These are phyloP conservation scores for Albugo laibachii DNA, from an alignment of 352 stramenopile species.

Conservation along the genomic window DNA sequence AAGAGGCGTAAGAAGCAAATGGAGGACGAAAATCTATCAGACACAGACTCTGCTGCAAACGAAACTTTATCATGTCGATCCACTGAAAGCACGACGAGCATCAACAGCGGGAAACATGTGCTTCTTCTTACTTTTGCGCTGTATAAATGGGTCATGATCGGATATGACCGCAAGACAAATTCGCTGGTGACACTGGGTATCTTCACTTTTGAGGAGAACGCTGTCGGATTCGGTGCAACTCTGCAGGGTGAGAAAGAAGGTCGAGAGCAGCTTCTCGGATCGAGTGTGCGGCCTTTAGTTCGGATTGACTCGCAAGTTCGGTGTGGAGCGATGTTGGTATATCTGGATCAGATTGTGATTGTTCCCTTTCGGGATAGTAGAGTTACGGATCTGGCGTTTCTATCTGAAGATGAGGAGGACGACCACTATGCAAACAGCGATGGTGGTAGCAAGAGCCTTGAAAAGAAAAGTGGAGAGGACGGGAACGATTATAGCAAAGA, in stretches of 20 bases:
- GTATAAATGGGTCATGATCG: slow-evolving; percentile 70
- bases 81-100: slow-evolving; percentile 10
- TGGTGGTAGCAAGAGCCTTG: slow-evolving; percentile 3
- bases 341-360: slow-evolving; percentile 62
- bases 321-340: slow-evolving; percentile 66
- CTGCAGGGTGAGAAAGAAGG: slow-evolving; percentile 64
- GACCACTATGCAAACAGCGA: slow-evolving; percentile 17
- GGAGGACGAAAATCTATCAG: background rate
- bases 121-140: slow-evolving; percentile 50
- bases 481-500: background rate
- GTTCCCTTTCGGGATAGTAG: slow-evolving; percentile 63
- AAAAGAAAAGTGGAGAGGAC: slow-evolving; percentile 1
- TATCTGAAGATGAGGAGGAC: slow-evolving; percentile 55
- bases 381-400: slow-evolving; percentile 59
- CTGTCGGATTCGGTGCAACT: slow-evolving; percentile 56
- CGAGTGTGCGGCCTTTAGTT: slow-evolving; percentile 24
- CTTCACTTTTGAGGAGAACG: slow-evolving; percentile 64
- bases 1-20: slow-evolving; percentile 24
- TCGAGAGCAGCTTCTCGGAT: slow-evolving; percentile 45
- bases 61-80: background rate
- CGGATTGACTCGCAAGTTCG: slow-evolving; percentile 54
- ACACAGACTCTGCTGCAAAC: background rate
- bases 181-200: slow-evolving; percentile 46
- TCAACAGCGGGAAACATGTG: slow-evolving; percentile 46
- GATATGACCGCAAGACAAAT: slow-evolving; percentile 31